Evolutionary conservation across 495 filamentous ascomycete genomes (phyloP).

Genomic region (Aspergillus olivimuriae): DNA sequence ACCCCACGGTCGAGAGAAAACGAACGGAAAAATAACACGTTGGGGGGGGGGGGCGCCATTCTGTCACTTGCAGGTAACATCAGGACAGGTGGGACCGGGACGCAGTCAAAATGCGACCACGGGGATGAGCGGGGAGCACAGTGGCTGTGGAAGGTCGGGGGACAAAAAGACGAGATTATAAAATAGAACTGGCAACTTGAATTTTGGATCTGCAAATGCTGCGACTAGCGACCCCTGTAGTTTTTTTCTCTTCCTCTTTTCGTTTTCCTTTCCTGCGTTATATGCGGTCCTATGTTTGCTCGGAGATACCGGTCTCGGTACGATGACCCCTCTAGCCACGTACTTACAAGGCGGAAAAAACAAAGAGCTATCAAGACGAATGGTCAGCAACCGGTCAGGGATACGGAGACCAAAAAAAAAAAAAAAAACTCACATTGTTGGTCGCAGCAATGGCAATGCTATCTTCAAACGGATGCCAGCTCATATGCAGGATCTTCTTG

Average conservation of each 20-base stretch:
- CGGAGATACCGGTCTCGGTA: slow-evolving; percentile 25
- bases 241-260: too few species aligned
- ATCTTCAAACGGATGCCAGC: slow-evolving; percentile 99
- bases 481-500: slow-evolving; percentile 99
- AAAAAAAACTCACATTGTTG: slow-evolving; percentile 74
- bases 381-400: slow-evolving; percentile 12
- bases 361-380: slow-evolving; percentile 68
- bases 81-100: too few species aligned
- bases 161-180: slow-evolving; percentile 2
- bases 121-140: slow-evolving; percentile 2
- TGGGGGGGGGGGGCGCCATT: too few species aligned
- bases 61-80: too few species aligned
- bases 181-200: slow-evolving; percentile 20
- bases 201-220: slow-evolving; percentile 14
- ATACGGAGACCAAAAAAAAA: background rate
- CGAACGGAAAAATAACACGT: slow-evolving; percentile 4
- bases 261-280: too few species aligned
- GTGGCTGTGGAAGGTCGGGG: slow-evolving; percentile 1
- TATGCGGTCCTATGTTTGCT: slow-evolving; percentile 9
- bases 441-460: slow-evolving; percentile 99
- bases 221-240: slow-evolving; percentile 14
- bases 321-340: slow-evolving; percentile 14
- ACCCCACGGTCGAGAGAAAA: slow-evolving; percentile 7
- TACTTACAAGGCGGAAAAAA: slow-evolving; percentile 91
- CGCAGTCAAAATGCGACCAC: too few species aligned